Evolutionary conservation across 352 stramenopile species (phyloP).

Genomic region (Pythium brachiatum): DNA sequence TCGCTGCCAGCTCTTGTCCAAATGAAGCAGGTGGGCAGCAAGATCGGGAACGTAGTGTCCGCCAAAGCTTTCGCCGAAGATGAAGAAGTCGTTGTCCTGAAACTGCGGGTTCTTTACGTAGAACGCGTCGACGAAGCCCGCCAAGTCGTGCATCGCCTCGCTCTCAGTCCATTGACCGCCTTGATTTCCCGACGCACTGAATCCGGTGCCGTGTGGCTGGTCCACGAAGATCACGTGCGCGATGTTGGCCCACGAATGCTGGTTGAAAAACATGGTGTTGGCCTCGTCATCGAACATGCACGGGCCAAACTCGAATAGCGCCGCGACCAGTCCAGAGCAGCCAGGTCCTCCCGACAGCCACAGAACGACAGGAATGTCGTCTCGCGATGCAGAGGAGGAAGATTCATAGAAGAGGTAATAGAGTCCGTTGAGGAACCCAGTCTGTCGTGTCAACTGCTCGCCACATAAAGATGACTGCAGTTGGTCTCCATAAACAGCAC

Average conservation of each 20-base stretch:
- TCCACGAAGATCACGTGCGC: conserved; percentile 97
- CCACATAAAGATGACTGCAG: conserved; percentile 49
- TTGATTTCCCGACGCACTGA: conserved; percentile 31
- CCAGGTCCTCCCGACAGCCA: conserved; percentile 97
- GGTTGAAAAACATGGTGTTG: conserved; percentile 74
- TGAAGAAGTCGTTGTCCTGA: conserved; percentile 75
- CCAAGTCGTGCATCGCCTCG: conserved; percentile 43
- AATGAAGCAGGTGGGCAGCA: conserved; percentile 63
- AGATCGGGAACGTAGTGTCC: conserved; percentile 95
- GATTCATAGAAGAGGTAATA: conserved; percentile 81
- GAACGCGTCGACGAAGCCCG: conserved; percentile 55
- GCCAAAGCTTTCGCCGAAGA: conserved; percentile 95
- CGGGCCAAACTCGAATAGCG: conserved; percentile 96
- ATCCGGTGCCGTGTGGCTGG: conserved; percentile 87
- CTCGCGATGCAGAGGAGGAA: conserved; percentile 10
- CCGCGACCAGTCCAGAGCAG: conserved; percentile 92
- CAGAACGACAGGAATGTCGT: conserved; percentile 85
- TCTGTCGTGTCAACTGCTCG: conserved; percentile 54
- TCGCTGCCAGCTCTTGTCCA: conserved; percentile 27
- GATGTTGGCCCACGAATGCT: conserved; percentile 92
- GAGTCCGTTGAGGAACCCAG: conserved; percentile 55
- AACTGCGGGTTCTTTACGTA: conserved; percentile 42
- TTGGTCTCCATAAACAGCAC: neutral
- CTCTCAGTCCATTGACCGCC: conserved; percentile 40
- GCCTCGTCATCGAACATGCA: conserved; percentile 85